These are phyloP conservation scores for Leccinum pachyderme DNA, from an alignment of 1,284 basidiomycete genomes.

Conservation along the genomic window DNA sequence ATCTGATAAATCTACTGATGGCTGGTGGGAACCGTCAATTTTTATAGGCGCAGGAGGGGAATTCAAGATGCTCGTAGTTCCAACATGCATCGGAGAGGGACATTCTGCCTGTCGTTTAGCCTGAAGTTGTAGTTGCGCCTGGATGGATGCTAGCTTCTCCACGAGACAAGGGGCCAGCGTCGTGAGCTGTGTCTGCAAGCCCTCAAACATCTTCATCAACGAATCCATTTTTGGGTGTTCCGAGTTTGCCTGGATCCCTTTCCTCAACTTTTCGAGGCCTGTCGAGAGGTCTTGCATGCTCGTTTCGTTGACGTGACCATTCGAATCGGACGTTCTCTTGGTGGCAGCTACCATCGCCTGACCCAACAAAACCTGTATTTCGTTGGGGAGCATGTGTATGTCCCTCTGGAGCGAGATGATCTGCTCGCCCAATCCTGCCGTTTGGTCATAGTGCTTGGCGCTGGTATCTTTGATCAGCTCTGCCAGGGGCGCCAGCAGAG, in stretches of 20 bases:
- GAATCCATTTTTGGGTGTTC: constrained; percentile 17
- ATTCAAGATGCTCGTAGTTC: constrained; percentile 7
- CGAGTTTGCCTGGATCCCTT: constrained; percentile 15
- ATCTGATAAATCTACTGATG: constrained; percentile 19
- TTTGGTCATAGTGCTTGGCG: constrained; percentile 37
- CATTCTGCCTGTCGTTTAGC: constrained; percentile 9
- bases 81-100: not conserved
- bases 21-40: not conserved
- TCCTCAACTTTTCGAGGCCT: constrained; percentile 23
- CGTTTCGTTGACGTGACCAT: not conserved
- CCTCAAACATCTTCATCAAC: constrained; percentile 25
- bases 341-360: constrained; percentile 6
- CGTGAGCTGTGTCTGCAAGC: constrained; percentile 21
- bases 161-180: constrained; percentile 23
- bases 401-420: constrained; percentile 39
- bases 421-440: constrained; percentile 35
- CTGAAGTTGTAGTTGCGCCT: constrained; percentile 16
- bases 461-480: constrained; percentile 40
- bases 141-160: constrained; percentile 28
- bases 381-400: constrained; percentile 31
- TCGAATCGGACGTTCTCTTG: constrained; percentile 2
- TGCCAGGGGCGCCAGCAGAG: constrained; percentile 27
- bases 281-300: constrained; percentile 20
- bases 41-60: constrained; percentile 4
- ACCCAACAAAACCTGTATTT: constrained; percentile 23